Evolutionary conservation across 768 basidiomycete species (phyloP).

Genomic region (Calocybe gangraenosa): DNA sequence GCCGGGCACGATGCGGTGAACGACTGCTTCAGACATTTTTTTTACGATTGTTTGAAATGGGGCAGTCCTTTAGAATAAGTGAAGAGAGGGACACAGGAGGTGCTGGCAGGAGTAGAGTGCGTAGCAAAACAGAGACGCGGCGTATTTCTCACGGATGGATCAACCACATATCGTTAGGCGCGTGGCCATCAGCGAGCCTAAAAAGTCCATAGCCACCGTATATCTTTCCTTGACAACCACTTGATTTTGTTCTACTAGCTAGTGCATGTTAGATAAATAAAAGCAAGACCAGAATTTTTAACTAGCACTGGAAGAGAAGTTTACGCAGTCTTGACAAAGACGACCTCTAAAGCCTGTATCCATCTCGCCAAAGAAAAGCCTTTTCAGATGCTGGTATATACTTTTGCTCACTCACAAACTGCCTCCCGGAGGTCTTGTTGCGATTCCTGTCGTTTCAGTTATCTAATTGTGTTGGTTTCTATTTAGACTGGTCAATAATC

Average conservation of each 20-base stretch:
- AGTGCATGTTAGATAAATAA: too few relatives aligned
- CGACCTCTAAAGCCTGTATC: too few relatives aligned
- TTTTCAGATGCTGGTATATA: too few relatives aligned
- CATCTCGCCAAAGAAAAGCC: too few relatives aligned
- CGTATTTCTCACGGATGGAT: slow-evolving; percentile 20
- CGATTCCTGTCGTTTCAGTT: background rate
- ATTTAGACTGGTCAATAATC: background rate
- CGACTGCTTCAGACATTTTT: slow-evolving; percentile 36
- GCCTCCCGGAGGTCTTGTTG: background rate
- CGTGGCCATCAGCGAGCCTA: background rate
- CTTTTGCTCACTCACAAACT: too few relatives aligned
- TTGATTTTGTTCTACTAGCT: too few relatives aligned
- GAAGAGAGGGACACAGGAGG: slow-evolving; percentile 9
- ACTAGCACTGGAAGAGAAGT: too few relatives aligned
- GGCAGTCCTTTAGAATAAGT: slow-evolving; percentile 14
- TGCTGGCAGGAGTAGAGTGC: slow-evolving; percentile 14
- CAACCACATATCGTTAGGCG: slow-evolving; percentile 8
- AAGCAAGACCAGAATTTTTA: too few relatives aligned
- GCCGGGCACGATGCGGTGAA: slow-evolving; percentile 66
- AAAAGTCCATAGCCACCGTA: background rate
- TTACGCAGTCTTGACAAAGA: too few relatives aligned
- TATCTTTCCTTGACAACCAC: background rate
- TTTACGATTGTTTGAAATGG: slow-evolving; percentile 16
- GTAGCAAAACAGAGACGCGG: slow-evolving; percentile 15
- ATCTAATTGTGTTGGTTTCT: background rate